These are phyloP conservation scores for Polysphondylium violaceum DNA, from an alignment of 78 protist genomes.

Conservation along the genomic window DNA sequence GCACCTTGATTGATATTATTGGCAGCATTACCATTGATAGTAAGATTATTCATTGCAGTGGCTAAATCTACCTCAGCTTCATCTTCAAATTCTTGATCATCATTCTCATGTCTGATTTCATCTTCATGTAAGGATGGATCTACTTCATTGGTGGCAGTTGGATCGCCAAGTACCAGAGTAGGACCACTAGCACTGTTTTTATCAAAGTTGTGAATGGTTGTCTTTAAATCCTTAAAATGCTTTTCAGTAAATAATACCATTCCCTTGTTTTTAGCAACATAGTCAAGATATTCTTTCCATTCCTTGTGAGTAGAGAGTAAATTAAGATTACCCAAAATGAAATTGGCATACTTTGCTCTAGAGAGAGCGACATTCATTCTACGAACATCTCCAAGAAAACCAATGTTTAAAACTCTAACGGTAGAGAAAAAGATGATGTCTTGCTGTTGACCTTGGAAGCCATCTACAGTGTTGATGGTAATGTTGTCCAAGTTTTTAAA, in stretches of 20 bases:
- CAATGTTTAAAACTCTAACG: constrained; percentile 84
- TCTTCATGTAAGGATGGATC: too few relatives aligned
- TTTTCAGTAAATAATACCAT: too few relatives aligned
- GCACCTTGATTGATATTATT: not conserved
- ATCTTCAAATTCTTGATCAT: constrained; percentile 7
- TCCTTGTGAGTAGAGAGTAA: not conserved
- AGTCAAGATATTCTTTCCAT: too few relatives aligned
- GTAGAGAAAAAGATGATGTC: constrained; percentile 89
- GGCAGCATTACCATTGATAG: not conserved
- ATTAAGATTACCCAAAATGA: constrained; percentile 75
- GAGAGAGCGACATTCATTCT: constrained; percentile 94
- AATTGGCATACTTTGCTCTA: constrained; percentile 83
- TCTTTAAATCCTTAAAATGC: too few relatives aligned
- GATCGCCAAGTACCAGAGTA: too few relatives aligned
- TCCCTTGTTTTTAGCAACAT: too few relatives aligned
- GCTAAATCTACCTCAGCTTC: not conserved
- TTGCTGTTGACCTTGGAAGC: constrained; percentile 93
- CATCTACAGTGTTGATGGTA: constrained; percentile 84
- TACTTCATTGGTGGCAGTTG: too few relatives aligned
- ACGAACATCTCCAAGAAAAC: constrained; percentile 91
- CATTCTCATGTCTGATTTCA: not conserved
- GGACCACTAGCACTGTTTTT: too few relatives aligned
- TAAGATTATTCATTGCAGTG: too few relatives aligned
- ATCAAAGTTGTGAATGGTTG: too few relatives aligned
- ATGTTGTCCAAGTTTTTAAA: constrained; percentile 28